phyloP scores from a whole-genome alignment of 2,329 filamentous ascomycete genomes.

The Ophiobolus disseminans region DNA sequence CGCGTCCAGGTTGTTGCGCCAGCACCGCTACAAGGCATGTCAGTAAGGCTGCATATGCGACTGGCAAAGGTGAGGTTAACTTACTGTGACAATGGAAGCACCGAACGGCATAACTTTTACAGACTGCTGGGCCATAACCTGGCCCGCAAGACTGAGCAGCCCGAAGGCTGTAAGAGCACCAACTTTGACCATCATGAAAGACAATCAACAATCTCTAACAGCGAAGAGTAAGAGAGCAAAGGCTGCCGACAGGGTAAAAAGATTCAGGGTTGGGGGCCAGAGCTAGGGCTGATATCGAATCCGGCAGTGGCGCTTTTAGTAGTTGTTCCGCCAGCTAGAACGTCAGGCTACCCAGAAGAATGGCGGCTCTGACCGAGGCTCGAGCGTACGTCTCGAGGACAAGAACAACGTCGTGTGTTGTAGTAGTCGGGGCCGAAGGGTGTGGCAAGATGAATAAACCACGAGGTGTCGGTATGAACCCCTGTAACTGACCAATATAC shows the following conservation, averaged over 20 bases:
- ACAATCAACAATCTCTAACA: not conserved
- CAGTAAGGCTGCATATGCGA: not conserved
- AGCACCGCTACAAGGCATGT: constrained; percentile 36
- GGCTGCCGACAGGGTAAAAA: not conserved
- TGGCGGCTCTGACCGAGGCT: not conserved
- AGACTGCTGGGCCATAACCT: constrained; percentile 27
- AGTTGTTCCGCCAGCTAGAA: not conserved
- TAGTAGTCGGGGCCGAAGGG: no score
- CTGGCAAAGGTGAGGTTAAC: constrained; percentile 15
- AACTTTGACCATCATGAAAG: constrained; percentile 31
- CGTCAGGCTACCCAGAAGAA: not conserved
- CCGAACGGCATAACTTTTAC: constrained; percentile 48
- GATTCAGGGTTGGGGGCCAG: not conserved
- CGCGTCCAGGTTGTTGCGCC: constrained; percentile 44
- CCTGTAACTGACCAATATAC: no score
- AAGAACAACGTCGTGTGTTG: no score
- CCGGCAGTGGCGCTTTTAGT: constrained; percentile 8
- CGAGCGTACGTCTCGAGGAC: not conserved
- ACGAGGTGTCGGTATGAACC: no score
- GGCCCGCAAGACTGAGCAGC: constrained; percentile 27
- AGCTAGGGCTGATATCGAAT: constrained; percentile 7
- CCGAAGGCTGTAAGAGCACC: constrained; percentile 23
- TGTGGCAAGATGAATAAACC: no score
- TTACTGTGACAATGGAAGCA: constrained; percentile 44
- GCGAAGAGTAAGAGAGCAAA: constrained; percentile 1